Conservation (phyloP, 352 stramenopile genomes). For the Globisporangium heterothallicum region DNA sequence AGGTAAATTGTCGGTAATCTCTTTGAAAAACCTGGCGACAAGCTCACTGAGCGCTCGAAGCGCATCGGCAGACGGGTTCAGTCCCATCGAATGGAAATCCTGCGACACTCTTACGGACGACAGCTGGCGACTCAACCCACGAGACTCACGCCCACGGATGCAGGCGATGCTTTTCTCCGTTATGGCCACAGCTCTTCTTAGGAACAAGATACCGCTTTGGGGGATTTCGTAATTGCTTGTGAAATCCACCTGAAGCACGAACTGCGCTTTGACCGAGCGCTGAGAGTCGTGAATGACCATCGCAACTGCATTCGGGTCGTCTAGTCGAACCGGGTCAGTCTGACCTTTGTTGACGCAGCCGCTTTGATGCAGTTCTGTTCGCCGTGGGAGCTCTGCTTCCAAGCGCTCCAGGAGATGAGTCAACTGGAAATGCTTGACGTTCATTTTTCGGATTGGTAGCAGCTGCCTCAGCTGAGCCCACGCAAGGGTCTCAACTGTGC, state of each 20-base stretch:
- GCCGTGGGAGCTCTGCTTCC: neutral
- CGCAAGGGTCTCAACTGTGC: slow-evolving; percentile 31
- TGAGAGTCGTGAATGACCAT: slow-evolving; percentile 26
- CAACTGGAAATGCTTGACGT: slow-evolving; percentile 64
- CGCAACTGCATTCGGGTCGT: slow-evolving; percentile 27
- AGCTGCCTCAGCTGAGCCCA: slow-evolving; percentile 52
- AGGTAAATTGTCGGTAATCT: slow-evolving; percentile 44
- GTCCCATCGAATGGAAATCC: slow-evolving; percentile 27
- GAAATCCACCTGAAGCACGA: slow-evolving; percentile 43
- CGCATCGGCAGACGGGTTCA: slow-evolving; percentile 53
- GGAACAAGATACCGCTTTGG: slow-evolving; percentile 15
- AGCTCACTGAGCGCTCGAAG: slow-evolving; percentile 42
- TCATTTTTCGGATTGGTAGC: slow-evolving; percentile 60
- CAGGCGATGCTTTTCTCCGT: slow-evolving; percentile 36
- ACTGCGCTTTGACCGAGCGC: slow-evolving; percentile 17
- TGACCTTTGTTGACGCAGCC: neutral
- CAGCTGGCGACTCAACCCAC: slow-evolving; percentile 21
- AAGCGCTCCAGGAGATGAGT: slow-evolving; percentile 22
- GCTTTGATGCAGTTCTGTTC: neutral
- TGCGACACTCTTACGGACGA: slow-evolving; percentile 21
- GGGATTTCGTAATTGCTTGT: slow-evolving; percentile 6
- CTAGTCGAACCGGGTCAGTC: neutral
- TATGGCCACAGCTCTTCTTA: slow-evolving; percentile 31
- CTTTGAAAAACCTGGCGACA: slow-evolving; percentile 30
- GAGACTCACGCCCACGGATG: slow-evolving; percentile 45